Conservation (phyloP, 768 basidiomycete species). For the Amanita inopinata region DNA sequence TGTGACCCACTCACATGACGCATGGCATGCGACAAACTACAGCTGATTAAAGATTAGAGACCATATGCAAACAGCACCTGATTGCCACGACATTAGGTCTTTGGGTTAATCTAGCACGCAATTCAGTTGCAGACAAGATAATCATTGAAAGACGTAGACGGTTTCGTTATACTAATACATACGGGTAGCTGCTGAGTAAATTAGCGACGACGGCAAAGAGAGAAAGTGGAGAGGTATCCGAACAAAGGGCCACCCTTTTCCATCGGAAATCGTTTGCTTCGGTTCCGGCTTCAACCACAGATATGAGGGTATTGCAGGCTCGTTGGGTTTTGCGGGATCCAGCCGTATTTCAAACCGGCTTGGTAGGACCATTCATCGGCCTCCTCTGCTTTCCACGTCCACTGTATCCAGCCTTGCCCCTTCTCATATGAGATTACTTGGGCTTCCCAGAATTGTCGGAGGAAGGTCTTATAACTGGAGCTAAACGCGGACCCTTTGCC, state of each 20-base stretch:
- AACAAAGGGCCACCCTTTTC: too few species aligned
- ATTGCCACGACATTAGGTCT: too few species aligned
- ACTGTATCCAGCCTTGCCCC: constrained; percentile 68
- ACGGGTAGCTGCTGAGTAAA: too few species aligned
- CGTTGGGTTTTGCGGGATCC: constrained; percentile 65
- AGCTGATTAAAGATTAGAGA: too few species aligned
- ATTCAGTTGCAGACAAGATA: too few species aligned
- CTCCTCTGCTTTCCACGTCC: constrained; percentile 79
- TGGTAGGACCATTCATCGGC: constrained; percentile 90
- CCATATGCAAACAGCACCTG: background rate
- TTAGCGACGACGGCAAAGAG: too few species aligned
- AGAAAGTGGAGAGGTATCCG: too few species aligned
- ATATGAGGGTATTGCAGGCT: constrained; percentile 47
- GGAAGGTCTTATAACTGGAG: constrained; percentile 68
- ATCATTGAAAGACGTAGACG: too few species aligned
- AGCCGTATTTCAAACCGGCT: constrained; percentile 68
- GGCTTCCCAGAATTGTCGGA: constrained; percentile 78
- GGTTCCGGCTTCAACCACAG: constrained; percentile 31
- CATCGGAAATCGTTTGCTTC: too few species aligned
- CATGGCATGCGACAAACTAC: too few species aligned
- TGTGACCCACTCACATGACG: background rate
- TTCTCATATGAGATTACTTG: constrained; percentile 68
- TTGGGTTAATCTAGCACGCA: too few species aligned
- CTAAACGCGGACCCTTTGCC: constrained; percentile 72
- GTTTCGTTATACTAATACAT: too few species aligned